Evolutionary conservation across 2,329 filamentous ascomycete species (phyloP), one percentile per base, ranked within the genome.

Genomic region (Pyrenochaeta sp.): DNA sequence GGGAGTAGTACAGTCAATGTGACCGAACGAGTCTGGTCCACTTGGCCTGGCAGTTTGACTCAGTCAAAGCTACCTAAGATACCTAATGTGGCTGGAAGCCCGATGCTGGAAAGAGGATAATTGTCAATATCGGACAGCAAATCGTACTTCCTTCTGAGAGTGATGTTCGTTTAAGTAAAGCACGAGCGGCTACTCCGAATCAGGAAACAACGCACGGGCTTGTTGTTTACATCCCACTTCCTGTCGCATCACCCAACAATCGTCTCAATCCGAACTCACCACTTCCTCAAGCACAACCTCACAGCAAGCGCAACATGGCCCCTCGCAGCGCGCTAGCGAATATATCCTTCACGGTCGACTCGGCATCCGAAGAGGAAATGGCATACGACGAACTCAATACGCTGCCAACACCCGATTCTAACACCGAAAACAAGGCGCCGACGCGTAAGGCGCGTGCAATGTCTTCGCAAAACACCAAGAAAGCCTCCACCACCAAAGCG

Each of bases 361-460:
- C 73, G n/a, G 71, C 64, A 37, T 77, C 76, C 21, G 76, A 77
- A 56, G 75, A 78, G 61, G 75, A 78, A 57, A 70, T 76, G 62
- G 68, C 69, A 6, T 53, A 60, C 51, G 68, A 71, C 65, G 68
- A 76, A 49, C 63, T 70, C 55, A 67, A 69, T 58, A 61, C 64
- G 43, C 72, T 75, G 43, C 71, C 69, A 4, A 77, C 75, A 14
- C 75, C 75, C 15, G 75, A 78, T 44, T 76, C 77, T n/a, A 74
- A 72, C 50, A 64, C 68, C 29, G 77, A 78, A 56, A 78, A 76
- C 66, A 67, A 67, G 48, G 69, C 67, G 56, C 69, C 70, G 4
- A 51, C 58, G 48, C 71, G 69, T 60, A 76, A 74, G 61, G 61
- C 66, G 53, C 72, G 71, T 58, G 69, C 67, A 29, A 69, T 66